phyloP scores from a whole-genome alignment of 1,284 basidiomycete species.

The Caloboletus inedulis region DNA sequence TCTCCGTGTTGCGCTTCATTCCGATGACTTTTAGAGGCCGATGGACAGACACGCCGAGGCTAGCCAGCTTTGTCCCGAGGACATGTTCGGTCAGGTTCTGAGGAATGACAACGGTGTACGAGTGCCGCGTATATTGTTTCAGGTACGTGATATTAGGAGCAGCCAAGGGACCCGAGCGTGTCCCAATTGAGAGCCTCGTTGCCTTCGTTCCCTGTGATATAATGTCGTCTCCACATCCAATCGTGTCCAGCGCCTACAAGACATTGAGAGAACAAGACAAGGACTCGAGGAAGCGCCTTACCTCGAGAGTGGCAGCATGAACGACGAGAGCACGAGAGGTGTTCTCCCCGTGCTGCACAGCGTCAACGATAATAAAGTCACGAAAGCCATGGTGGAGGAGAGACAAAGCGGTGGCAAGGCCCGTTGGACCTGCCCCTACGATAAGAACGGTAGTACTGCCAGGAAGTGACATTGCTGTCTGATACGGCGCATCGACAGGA shows the following conservation, averaged over 20 bases:
- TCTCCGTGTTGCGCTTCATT: slow-evolving; percentile 26
- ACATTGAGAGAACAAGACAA: not conserved
- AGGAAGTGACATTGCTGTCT: slow-evolving; percentile 22
- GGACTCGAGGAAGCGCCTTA: not conserved
- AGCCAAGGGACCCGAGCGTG: slow-evolving; percentile 32
- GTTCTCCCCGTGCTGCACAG: slow-evolving; percentile 27
- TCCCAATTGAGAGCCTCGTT: slow-evolving; percentile 29
- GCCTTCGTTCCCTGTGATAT: slow-evolving; percentile 39
- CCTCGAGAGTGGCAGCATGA: slow-evolving; percentile 47
- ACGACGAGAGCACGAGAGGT: slow-evolving; percentile 43
- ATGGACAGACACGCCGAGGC: slow-evolving; percentile 21
- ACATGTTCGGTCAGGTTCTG: slow-evolving; percentile 48
- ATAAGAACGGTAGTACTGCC: slow-evolving; percentile 26
- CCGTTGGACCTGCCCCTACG: slow-evolving; percentile 31
- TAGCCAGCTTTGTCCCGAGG: slow-evolving; percentile 37
- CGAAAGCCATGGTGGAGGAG: slow-evolving; percentile 40
- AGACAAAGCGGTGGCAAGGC: slow-evolving; percentile 23
- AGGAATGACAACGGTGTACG: slow-evolving; percentile 44
- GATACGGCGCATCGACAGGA: not conserved
- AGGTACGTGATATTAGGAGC: slow-evolving; percentile 35
- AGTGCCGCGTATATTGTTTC: slow-evolving; percentile 41
- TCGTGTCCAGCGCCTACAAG: slow-evolving; percentile 38
- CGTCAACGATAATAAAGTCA: slow-evolving; percentile 50
- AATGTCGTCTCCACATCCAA: slow-evolving; percentile 44
- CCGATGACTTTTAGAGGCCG: slow-evolving; percentile 29